phyloP scores from a whole-genome alignment of 768 basidiomycete species.

The Lyophyllum decastes region DNA sequence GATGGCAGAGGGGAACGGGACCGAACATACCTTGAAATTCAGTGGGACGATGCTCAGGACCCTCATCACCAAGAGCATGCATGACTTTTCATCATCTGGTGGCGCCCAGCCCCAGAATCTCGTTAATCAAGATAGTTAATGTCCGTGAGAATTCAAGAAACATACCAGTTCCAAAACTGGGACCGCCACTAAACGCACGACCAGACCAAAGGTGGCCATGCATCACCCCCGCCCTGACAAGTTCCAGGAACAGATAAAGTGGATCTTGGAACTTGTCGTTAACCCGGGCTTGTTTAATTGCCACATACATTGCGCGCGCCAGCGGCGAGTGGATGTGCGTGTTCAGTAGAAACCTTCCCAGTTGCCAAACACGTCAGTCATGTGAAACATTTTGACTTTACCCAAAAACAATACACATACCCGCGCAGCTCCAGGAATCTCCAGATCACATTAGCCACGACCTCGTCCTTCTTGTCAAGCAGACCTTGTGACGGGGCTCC shows the following conservation, averaged over 20 bases:
- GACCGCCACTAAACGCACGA: slow-evolving; percentile 89
- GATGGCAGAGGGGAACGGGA: slow-evolving; percentile 2
- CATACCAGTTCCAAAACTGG: slow-evolving; percentile 89
- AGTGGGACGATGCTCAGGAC: slow-evolving; percentile 94
- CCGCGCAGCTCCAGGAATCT: slow-evolving; percentile 95
- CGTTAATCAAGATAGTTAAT: slow-evolving; percentile 24
- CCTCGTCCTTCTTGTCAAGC: slow-evolving; percentile 97
- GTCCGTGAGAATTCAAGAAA: slow-evolving; percentile 31
- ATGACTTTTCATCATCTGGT: slow-evolving; percentile 89
- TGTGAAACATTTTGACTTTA: slow-evolving; percentile 10
- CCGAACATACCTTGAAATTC: slow-evolving; percentile 79
- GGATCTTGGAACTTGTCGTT: slow-evolving; percentile 99
- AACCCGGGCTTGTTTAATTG: slow-evolving; percentile 73
- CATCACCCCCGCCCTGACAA: slow-evolving; percentile 95
- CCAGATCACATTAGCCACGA: slow-evolving; percentile 98
- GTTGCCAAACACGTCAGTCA: slow-evolving; percentile 5
- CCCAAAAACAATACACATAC: slow-evolving; percentile 49
- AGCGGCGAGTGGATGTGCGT: slow-evolving; percentile 87
- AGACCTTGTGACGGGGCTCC: slow-evolving; percentile 39
- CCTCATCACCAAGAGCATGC: slow-evolving; percentile 95
- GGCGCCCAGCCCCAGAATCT: slow-evolving; percentile 17
- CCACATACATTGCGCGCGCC: slow-evolving; percentile 88
- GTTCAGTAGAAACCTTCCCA: slow-evolving; percentile 78
- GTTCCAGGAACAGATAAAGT: slow-evolving; percentile 91
- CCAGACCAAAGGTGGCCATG: slow-evolving; percentile 91